Conservation (phyloP, 225 moss, liverwort and hornwort genomes). For the Climacium dendroides region DNA sequence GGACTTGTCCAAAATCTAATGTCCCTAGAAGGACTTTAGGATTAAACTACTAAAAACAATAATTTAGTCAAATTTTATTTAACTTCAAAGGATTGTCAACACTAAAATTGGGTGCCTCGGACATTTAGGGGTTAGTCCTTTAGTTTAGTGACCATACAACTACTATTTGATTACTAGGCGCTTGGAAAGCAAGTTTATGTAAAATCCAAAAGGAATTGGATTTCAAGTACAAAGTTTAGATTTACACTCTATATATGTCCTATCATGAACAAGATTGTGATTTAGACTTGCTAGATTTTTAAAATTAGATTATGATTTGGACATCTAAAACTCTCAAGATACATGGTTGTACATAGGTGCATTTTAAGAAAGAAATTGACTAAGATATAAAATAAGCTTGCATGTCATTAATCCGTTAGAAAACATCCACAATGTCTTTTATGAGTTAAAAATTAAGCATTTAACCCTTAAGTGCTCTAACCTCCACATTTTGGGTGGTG, state of each 20-base stretch:
- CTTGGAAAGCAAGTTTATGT: not conserved
- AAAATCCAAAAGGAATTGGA: not conserved
- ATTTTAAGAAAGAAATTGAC: not conserved
- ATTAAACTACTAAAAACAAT: too few species aligned
- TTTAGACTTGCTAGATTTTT: not conserved
- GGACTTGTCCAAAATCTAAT: too few species aligned
- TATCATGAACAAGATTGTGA: not conserved
- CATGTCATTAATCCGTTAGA: too few species aligned
- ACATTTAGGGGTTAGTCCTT: not conserved
- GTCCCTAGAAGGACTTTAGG: too few species aligned
- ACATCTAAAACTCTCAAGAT: not conserved
- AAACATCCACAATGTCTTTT: too few species aligned
- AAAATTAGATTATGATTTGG: not conserved
- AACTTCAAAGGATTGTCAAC: too few species aligned
- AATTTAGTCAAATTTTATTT: too few species aligned
- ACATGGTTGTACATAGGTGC: not conserved
- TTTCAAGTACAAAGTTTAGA: not conserved
- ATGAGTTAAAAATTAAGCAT: too few species aligned
- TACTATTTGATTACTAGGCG: not conserved
- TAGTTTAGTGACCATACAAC: not conserved
- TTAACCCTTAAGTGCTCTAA: too few species aligned
- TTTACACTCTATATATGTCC: fast-evolving
- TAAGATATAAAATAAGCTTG: not conserved
- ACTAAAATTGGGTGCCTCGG: too few species aligned
- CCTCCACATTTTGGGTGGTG: too few species aligned